These are phyloP conservation scores for Hypoxylon trugodes DNA, from an alignment of 495 filamentous ascomycete genomes.

Conservation along the genomic window DNA sequence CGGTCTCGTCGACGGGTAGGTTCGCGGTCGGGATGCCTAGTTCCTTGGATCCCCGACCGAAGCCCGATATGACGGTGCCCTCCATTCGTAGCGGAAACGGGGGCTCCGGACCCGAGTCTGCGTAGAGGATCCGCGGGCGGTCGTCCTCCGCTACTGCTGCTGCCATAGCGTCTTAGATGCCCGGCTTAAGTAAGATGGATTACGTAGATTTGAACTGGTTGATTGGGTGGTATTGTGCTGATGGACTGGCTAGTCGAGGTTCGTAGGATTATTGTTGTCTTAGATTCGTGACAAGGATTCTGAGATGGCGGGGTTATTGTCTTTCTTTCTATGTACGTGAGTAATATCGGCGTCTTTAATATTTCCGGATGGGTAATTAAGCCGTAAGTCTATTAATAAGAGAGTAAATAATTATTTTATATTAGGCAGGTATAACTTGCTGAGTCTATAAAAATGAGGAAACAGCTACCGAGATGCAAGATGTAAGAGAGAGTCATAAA, in stretches of 20 bases:
- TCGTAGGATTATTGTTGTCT: neutral
- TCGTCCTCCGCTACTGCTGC: slow-evolving; percentile 32
- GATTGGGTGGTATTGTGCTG: neutral
- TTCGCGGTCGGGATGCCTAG: slow-evolving; percentile 98
- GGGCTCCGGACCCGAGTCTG: slow-evolving; percentile 70
- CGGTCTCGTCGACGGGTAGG: slow-evolving; percentile 79
- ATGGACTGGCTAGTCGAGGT: too few species aligned
- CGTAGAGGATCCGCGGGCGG: slow-evolving; percentile 74
- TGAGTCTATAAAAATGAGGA: neutral
- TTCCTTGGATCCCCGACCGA: slow-evolving; percentile 92
- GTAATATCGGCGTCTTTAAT: slow-evolving; percentile 1
- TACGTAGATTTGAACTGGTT: neutral
- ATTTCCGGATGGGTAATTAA: neutral
- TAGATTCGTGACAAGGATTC: neutral
- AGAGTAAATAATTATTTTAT: neutral
- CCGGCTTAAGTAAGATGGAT: neutral
- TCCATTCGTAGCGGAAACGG: slow-evolving; percentile 85
- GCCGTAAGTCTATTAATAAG: neutral
- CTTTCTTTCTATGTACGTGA: neutral
- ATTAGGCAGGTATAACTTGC: neutral
- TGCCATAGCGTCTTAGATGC: neutral
- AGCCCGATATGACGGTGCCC: slow-evolving; percentile 88
- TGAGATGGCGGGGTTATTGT: slow-evolving; percentile 12
- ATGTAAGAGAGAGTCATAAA: neutral
- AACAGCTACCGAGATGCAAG: neutral